A percentile compares a stretch with the other conserved stretches of the same genome.
Evolutionary conservation across 2,329 filamentous ascomycete genomes (phyloP).

Genomic region (Trichoderma gracile): DNA sequence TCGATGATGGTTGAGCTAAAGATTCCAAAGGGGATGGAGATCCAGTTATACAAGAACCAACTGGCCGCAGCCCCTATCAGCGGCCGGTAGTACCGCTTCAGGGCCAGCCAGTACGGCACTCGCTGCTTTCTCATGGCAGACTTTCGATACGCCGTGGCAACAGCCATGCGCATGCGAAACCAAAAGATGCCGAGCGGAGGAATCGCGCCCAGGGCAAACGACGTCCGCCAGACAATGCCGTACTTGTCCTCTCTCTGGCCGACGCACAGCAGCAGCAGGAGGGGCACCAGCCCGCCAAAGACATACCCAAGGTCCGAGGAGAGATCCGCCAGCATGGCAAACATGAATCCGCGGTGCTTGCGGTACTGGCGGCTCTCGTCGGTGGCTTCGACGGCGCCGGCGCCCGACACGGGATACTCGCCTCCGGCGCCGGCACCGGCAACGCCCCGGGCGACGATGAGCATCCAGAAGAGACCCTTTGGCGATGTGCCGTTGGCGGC

Average conservation of each 20-base stretch:
- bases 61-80: constrained; percentile 50
- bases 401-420: constrained; percentile 55
- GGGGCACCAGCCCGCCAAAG: constrained; percentile 50
- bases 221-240: constrained; percentile 51
- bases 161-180: constrained; percentile 54
- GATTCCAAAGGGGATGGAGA: constrained; percentile 56
- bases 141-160: constrained; percentile 51
- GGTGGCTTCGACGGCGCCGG: constrained; percentile 54
- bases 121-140: constrained; percentile 48
- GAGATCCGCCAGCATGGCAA: constrained; percentile 56
- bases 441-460: constrained; percentile 46
- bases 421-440: constrained; percentile 48
- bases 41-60: constrained; percentile 58
- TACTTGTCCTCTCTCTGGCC: constrained; percentile 45
- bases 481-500: constrained; percentile 44
- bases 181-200: constrained; percentile 53
- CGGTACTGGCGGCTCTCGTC: constrained; percentile 49
- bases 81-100: constrained; percentile 51
- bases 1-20: constrained; percentile 56
- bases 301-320: constrained; percentile 54
- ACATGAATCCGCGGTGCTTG: constrained; percentile 55
- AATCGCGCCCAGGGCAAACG: constrained; percentile 52
- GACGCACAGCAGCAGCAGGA: constrained; percentile 53
- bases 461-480: constrained; percentile 53
- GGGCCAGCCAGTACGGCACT: constrained; percentile 48